Conservation (phyloP, 352 stramenopile genomes). For the Phytophthora melonis region DNA sequence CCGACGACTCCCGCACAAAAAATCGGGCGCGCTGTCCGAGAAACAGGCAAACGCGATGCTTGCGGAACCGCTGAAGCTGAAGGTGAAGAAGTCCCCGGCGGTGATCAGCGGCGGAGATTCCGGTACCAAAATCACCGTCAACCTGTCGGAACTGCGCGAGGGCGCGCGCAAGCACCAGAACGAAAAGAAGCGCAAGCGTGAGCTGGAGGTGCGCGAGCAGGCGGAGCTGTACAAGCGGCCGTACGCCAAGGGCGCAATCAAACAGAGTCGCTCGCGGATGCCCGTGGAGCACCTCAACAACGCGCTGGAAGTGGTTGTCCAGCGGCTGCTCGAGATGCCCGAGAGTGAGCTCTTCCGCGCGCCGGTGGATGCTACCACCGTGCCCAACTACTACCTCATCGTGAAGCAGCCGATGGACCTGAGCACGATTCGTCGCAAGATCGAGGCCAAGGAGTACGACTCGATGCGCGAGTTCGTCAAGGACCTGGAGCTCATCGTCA, state of each 20-base stretch:
- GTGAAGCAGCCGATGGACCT: conserved; percentile 91
- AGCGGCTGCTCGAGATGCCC: conserved; percentile 75
- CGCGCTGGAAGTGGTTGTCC: conserved; percentile 69
- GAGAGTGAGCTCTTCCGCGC: conserved; percentile 82
- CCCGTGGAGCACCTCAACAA: conserved; percentile 79
- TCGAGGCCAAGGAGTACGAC: conserved; percentile 71
- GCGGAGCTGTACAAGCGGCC: conserved; percentile 84
- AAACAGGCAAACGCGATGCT: conserved; percentile 39
- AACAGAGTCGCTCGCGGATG: conserved; percentile 82
- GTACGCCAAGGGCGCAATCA: conserved; percentile 76
- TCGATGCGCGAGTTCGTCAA: conserved; percentile 90
- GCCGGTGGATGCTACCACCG: conserved; percentile 65
- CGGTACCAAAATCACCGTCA: conserved; percentile 76
- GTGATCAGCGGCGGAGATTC: conserved; percentile 39
- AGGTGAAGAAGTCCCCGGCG: conserved; percentile 57
- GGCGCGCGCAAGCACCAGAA: conserved; percentile 78
- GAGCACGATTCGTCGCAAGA: conserved; percentile 72
- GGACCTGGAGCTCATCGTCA: conserved; percentile 87
- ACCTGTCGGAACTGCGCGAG: conserved; percentile 77
- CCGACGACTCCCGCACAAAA: conserved; percentile 63
- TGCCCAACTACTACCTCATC: conserved; percentile 85
- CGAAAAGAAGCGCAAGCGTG: conserved; percentile 85
- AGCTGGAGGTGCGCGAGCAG: conserved; percentile 78
- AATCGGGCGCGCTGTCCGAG: conserved; percentile 32
- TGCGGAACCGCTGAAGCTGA: conserved; percentile 69